Evolutionary conservation across 352 stramenopile genomes (phyloP), one percentile per base, ranked within the genome.

Genomic region (Globisporangium parvum): DNA sequence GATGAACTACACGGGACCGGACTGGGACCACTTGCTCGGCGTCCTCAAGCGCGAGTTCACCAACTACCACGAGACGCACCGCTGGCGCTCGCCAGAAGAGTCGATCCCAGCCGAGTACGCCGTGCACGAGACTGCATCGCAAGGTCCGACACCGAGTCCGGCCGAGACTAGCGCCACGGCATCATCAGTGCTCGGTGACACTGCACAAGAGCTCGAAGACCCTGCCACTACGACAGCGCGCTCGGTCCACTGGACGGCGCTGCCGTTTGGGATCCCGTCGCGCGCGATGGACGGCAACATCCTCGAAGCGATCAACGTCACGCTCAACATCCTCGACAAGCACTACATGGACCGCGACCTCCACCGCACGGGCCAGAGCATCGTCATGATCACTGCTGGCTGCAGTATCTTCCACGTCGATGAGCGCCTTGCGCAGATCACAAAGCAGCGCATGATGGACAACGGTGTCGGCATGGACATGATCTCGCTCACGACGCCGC

Each of bases 401-500:
- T 95, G 90, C 64, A 96, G 97, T 37, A 96, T 99, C 45, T 99
- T 99, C 76, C 90, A 96, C 0, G 96, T 98, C 3, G 96, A 98
- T 64, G 94, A 94, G 62, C 81, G 82, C 26, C 77, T 99, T 23
- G 87, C 91, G n/a, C 81, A 93, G 54, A 98, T 99, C 54, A 99
- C 96, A 17, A 98, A 98, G 60, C 96, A 99, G 75, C 80, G 97
- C 31, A 99, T 99, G 96, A 98, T 99, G 96, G 97, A 99, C 65
- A 97, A 98, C 69, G 97, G 96, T 45, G 98, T 99, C 60, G 97
- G 97, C 37, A 98, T 98, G 59, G 97, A 99, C 70, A 92, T 99
- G 67, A 87, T 99, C 33, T 98, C 91, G 33, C 96, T 74, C 14
- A 86, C 93, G 3, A 87, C 97, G 26, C 96, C 95, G 12, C 97